Evolutionary conservation across 2,329 filamentous ascomycete genomes (phyloP).

Genomic region (Aspergillus quadricinctus): DNA sequence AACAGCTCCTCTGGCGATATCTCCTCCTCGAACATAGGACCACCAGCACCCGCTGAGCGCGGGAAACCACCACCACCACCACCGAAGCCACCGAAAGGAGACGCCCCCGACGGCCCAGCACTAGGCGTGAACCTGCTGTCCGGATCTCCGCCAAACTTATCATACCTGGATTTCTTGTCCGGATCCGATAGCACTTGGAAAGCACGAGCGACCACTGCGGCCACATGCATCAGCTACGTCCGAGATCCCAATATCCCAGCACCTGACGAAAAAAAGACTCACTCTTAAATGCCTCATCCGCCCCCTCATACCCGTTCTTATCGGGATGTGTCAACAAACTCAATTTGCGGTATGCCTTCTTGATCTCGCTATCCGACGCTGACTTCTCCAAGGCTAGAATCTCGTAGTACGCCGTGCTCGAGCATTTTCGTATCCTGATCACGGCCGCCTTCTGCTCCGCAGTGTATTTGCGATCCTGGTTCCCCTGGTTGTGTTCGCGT

Average conservation of each 20-base stretch:
- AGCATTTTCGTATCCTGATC: slow-evolving; percentile 78
- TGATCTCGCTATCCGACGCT: slow-evolving; percentile 76
- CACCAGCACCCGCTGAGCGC: slow-evolving; percentile 44
- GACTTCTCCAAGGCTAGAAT: slow-evolving; percentile 73
- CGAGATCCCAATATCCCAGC: slow-evolving; percentile 16
- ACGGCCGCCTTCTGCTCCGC: slow-evolving; percentile 89
- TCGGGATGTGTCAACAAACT: slow-evolving; percentile 94
- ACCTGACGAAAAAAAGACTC: slow-evolving; percentile 28
- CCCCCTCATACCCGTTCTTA: slow-evolving; percentile 94
- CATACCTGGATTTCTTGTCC: slow-evolving; percentile 86
- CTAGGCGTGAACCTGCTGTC: slow-evolving; percentile 73
- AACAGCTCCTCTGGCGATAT: slow-evolving; percentile 97
- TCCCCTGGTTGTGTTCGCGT: slow-evolving; percentile 48
- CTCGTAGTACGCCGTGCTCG: slow-evolving; percentile 88
- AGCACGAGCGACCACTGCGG: slow-evolving; percentile 75
- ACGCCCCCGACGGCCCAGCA: slow-evolving; percentile 35
- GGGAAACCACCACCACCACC: slow-evolving; percentile 52
- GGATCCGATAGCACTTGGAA: slow-evolving; percentile 91
- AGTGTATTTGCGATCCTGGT: slow-evolving; percentile 63
- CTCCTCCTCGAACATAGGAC: slow-evolving; percentile 76
- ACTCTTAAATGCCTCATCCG: slow-evolving; percentile 97
- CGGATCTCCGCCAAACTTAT: slow-evolving; percentile 86
- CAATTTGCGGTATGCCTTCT: slow-evolving; percentile 95
- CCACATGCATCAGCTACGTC: slow-evolving; percentile 61
- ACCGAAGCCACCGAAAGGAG: slow-evolving; percentile 43